Percentiles rank a stretch among this genome's conserved stretches.
These are phyloP conservation scores for Vitis amurensis DNA, from an alignment of 164 flowering plant genomes.

Conservation along the genomic window DNA sequence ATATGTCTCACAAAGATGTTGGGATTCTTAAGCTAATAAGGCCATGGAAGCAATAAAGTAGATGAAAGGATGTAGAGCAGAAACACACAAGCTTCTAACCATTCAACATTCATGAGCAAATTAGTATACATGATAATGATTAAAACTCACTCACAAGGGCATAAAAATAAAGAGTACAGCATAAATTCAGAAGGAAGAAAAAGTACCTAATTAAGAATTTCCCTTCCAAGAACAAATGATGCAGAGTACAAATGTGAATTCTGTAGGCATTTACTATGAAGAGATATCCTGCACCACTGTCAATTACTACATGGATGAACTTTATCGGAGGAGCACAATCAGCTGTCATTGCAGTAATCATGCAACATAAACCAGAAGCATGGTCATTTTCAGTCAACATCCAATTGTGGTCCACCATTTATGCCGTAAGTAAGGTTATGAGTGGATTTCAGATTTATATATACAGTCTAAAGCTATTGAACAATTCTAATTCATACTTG, in stretches of 20 bases:
- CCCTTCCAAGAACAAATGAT: too few relatives aligned
- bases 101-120: too few relatives aligned
- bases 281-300: constrained; percentile 76
- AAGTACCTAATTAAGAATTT: not conserved
- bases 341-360: constrained; percentile 55
- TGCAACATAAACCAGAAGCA: constrained; percentile 43
- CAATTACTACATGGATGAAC: constrained; percentile 84
- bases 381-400: constrained; percentile 66
- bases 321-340: constrained; percentile 80
- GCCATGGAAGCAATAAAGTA: too few relatives aligned
- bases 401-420: constrained; percentile 62
- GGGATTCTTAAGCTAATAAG: too few relatives aligned
- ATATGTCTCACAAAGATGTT: too few relatives aligned
- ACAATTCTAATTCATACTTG: not conserved
- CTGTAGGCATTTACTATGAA: constrained; percentile 68
- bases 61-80: too few relatives aligned
- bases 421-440: constrained; percentile 45
- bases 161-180: too few relatives aligned
- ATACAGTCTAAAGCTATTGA: not conserved
- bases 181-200: too few relatives aligned
- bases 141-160: too few relatives aligned
- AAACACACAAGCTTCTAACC: too few relatives aligned
- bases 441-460: not conserved
- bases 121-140: too few relatives aligned
- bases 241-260: not conserved